A percentile compares a stretch with the other conserved stretches of the same genome.
phyloP scores from a whole-genome alignment of 139 green algal species.

The Closterium sp. region DNA sequence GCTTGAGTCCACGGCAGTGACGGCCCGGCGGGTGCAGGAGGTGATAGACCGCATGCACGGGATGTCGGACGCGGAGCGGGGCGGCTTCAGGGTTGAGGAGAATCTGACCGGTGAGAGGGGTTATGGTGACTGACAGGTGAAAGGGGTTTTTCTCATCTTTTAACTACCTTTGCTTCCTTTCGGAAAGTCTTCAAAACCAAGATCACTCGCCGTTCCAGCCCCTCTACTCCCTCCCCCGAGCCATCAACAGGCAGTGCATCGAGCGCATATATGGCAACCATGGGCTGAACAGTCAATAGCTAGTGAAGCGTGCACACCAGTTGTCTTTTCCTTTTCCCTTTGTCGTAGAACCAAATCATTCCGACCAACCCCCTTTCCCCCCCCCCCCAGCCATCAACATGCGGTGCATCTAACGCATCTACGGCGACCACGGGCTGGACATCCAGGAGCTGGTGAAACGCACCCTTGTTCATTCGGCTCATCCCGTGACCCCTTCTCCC shows the following conservation, averaged over 20 bases:
- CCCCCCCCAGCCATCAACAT: constrained; percentile 36
- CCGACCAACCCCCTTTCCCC: too few species aligned
- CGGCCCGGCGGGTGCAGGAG: constrained; percentile 54
- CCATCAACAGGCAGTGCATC: constrained; percentile 62
- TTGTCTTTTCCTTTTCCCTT: too few species aligned
- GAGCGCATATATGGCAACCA: constrained; percentile 81
- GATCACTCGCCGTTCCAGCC: too few species aligned
- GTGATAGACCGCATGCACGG: constrained; percentile 59
- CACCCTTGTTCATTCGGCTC: too few species aligned
- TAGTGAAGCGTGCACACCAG: constrained; percentile 47
- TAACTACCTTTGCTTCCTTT: too few species aligned
- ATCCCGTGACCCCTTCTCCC: too few species aligned
- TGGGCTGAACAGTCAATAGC: constrained; percentile 63
- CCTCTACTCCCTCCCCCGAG: neutral
- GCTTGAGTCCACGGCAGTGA: constrained; percentile 76
- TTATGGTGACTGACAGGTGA: too few species aligned
- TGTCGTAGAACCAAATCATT: too few species aligned
- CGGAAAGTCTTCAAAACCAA: too few species aligned
- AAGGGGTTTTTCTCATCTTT: too few species aligned
- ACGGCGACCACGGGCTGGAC: constrained; percentile 64
- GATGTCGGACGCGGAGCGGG: constrained; percentile 66
- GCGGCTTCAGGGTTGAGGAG: constrained; percentile 4
- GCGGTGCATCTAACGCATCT: constrained; percentile 80
- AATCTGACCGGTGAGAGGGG: neutral
- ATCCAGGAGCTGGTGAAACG: constrained; percentile 73